Percentiles rank a stretch among this genome's conserved stretches.
Conservation (phyloP, 306 rosid species). For the Sphenostylis stenocarpa region DNA sequence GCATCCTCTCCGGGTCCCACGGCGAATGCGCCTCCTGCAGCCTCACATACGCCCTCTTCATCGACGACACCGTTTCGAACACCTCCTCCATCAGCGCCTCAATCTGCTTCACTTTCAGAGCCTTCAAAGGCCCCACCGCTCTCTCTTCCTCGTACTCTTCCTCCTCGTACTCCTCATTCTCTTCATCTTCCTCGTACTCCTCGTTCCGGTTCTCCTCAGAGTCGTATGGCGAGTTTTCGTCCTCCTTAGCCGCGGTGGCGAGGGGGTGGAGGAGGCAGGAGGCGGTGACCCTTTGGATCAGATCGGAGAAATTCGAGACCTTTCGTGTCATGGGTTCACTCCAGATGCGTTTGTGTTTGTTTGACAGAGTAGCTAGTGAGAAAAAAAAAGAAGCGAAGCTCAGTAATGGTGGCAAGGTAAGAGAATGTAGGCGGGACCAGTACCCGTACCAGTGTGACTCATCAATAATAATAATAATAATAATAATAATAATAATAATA, state of each 20-base stretch:
- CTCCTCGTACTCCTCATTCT: background rate
- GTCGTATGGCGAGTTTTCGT: conserved; percentile 34
- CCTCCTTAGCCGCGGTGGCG: conserved; percentile 44
- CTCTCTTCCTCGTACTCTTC: conserved; percentile 29
- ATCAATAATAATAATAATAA: background rate
- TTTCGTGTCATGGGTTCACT: conserved; percentile 63
- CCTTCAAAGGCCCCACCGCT: conserved; percentile 25
- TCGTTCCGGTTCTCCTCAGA: conserved; percentile 46
- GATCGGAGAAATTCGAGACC: conserved; percentile 86
- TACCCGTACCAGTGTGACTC: conserved; percentile 19
- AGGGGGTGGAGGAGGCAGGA: conserved; percentile 94
- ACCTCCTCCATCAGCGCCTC: conserved; percentile 70
- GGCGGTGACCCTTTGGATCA: conserved; percentile 88
- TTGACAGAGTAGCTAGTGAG: conserved; percentile 7
- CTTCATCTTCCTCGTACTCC: background rate
- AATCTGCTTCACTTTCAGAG: conserved; percentile 57
- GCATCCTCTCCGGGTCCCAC: conserved; percentile 87
- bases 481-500: too few species aligned
- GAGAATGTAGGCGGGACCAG: conserved; percentile 4
- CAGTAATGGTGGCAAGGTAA: conserved; percentile 24
- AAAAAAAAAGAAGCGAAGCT: conserved; percentile 13
- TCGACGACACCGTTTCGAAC: conserved; percentile 71
- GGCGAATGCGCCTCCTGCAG: conserved; percentile 90
- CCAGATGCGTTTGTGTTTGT: background rate
- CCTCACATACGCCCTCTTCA: conserved; percentile 80